Percentiles rank a stretch among this genome's conserved stretches.
Evolutionary conservation across 2,329 filamentous ascomycete genomes (phyloP).

Genomic region (Colletotrichum somersetense): DNA sequence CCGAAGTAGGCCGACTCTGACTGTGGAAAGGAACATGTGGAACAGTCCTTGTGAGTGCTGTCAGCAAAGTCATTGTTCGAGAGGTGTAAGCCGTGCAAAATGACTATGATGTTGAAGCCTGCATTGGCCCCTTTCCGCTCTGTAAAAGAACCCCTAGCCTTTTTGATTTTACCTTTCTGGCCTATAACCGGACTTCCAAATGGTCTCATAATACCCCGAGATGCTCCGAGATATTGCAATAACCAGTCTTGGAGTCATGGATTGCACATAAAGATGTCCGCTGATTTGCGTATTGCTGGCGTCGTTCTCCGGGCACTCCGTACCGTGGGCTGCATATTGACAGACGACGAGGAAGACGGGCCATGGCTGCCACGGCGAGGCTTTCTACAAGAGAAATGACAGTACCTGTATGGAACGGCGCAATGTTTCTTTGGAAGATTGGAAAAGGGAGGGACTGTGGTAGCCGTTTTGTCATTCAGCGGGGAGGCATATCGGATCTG

Average conservation of each 20-base stretch:
- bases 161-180: background rate
- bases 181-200: background rate
- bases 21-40: background rate
- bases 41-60: background rate
- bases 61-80: background rate
- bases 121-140: background rate
- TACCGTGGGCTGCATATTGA: background rate
- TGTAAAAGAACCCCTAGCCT: too few species aligned
- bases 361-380: background rate
- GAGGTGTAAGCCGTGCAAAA: background rate
- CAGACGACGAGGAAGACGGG: background rate
- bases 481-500: too few species aligned
- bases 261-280: background rate
- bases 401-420: background rate
- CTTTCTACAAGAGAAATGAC: background rate
- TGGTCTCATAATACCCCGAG: too few species aligned
- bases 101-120: background rate
- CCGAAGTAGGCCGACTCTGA: background rate
- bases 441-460: background rate
- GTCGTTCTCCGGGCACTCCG: background rate
- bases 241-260: too few species aligned
- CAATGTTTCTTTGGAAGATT: background rate
- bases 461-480: too few species aligned
- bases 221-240: background rate
- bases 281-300: background rate